phyloP scores from a whole-genome alignment of 2,329 filamentous ascomycete species.

The Ascocoryne sarcoides region DNA sequence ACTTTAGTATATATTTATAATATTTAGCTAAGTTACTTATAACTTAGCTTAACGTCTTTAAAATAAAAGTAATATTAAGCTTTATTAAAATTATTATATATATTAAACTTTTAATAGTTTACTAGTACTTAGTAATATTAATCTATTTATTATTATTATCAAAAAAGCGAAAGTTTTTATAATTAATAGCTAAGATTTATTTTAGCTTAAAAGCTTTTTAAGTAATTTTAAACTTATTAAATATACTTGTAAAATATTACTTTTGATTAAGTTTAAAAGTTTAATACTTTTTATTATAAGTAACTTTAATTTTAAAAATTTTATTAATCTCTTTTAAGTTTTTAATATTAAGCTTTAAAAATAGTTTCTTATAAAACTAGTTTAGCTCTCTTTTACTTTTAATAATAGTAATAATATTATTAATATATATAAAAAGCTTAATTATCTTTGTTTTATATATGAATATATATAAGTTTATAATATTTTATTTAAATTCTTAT shows the following conservation, averaged over 20 bases:
- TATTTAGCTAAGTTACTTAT: not conserved
- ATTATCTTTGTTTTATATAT: no score
- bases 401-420: not conserved
- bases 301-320: not conserved
- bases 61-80: slow-evolving; percentile 4
- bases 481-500: not conserved
- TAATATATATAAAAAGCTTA: no score
- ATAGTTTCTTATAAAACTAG: no score
- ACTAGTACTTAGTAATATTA: not conserved
- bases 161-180: not conserved
- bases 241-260: not conserved
- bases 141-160: not conserved
- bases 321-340: no score
- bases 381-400: not conserved
- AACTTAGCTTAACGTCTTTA: not conserved
- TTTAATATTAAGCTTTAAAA: no score
- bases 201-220: no score
- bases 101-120: no score
- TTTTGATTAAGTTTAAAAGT: not conserved
- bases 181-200: no score
- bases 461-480: no score
- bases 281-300: not conserved
- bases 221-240: no score
- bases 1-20: not conserved
- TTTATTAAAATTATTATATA: not conserved